Conservation (phyloP, 139 green algal genomes). For the Mesostigma viride region DNA sequence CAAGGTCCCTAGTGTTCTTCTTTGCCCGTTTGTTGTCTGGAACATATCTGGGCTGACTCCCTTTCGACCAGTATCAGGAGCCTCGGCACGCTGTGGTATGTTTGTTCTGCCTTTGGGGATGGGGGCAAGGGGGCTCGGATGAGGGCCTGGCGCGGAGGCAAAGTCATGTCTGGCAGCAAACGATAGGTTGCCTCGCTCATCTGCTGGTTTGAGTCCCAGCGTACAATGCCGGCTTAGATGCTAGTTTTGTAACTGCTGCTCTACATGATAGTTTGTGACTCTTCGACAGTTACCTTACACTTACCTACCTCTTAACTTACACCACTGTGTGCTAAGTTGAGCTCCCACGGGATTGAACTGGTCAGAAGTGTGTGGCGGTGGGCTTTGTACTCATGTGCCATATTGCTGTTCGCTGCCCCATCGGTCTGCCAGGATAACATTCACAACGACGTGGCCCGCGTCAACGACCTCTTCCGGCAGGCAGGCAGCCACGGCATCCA, state of each 20-base stretch:
- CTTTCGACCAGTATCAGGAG: too few relatives aligned
- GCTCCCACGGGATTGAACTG: neutral
- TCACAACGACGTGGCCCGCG: conserved; percentile 56
- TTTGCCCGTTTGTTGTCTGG: too few relatives aligned
- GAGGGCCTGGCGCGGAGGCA: too few relatives aligned
- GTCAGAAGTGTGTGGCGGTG: neutral
- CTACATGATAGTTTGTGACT: neutral
- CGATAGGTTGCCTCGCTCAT: too few relatives aligned
- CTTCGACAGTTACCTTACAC: neutral
- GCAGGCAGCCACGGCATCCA: conserved; percentile 40
- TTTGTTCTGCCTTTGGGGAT: too few relatives aligned
- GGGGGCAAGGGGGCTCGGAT: too few relatives aligned
- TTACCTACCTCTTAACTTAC: neutral
- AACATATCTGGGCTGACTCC: too few relatives aligned
- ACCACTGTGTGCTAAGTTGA: neutral
- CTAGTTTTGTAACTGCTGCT: neutral
- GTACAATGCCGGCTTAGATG: too few relatives aligned
- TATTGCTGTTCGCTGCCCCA: neutral
- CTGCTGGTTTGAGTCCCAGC: too few relatives aligned
- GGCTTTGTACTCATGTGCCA: neutral
- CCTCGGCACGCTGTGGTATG: too few relatives aligned
- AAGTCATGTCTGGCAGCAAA: too few relatives aligned
- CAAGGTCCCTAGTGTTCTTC: too few relatives aligned
- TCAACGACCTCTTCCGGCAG: conserved; percentile 58
- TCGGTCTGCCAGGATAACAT: conserved; percentile 36